Percentiles rank a stretch among this genome's conserved stretches.
Conservation (phyloP, 257 asterid genomes). For the Prunella vulgaris region DNA sequence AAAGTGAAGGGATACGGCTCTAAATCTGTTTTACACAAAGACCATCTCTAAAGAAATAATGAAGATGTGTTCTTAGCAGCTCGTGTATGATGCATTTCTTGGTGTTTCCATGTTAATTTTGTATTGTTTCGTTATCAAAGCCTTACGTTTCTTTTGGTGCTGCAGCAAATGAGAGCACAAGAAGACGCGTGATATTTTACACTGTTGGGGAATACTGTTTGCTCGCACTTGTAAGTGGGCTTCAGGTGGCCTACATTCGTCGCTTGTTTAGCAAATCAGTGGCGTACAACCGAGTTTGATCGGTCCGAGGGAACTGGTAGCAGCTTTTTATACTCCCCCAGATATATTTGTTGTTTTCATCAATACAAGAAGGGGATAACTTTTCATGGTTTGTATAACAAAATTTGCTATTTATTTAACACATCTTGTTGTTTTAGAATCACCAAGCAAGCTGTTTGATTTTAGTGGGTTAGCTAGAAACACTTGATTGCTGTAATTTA, state of each 20-base stretch:
- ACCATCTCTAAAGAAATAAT: neutral
- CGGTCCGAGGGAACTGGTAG: constrained; percentile 1
- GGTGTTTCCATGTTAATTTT: neutral
- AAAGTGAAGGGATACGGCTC: no score
- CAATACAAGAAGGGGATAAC: constrained; percentile 4
- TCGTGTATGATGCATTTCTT: neutral
- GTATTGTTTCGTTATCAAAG: neutral
- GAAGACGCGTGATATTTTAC: constrained; percentile 83
- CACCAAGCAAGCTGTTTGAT: constrained; percentile 13
- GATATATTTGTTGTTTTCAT: neutral
- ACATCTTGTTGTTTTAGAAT: constrained; percentile 7
- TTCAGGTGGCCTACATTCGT: constrained; percentile 83
- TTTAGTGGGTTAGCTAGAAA: constrained; percentile 19
- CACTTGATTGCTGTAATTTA: constrained; percentile 17
- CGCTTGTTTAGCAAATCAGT: constrained; percentile 86
- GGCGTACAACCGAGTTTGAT: constrained; percentile 91
- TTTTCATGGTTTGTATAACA: constrained; percentile 7
- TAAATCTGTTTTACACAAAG: no score
- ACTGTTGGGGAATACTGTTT: constrained; percentile 82
- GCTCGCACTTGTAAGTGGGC: constrained; percentile 75
- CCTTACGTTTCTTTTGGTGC: neutral
- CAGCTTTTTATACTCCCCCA: constrained; percentile 3
- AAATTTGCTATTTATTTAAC: constrained; percentile 14
- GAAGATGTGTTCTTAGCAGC: neutral
- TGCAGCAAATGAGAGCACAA: constrained; percentile 96